Evolutionary conservation across 371 early-diverging fungal genomes (phyloP).

Genomic region (Mortierella sp.): DNA sequence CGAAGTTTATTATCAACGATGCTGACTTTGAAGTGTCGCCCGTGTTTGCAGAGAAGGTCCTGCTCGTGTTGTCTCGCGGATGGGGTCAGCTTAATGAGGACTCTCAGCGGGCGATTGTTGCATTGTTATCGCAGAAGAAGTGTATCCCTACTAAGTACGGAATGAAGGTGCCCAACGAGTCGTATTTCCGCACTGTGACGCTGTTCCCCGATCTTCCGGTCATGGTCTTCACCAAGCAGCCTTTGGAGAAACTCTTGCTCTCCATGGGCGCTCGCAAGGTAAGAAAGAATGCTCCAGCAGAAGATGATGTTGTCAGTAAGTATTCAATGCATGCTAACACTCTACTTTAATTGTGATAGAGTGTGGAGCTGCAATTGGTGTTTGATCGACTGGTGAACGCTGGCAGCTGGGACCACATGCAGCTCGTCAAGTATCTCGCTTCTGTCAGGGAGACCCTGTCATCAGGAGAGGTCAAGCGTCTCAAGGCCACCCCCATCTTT

Average conservation of each 20-base stretch:
- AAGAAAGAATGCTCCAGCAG: not conserved
- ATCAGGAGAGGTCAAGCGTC: constrained; percentile 69
- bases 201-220: constrained; percentile 89
- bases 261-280: constrained; percentile 88
- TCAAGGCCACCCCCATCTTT: constrained; percentile 81
- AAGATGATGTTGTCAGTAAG: not conserved
- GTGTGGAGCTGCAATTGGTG: constrained; percentile 89
- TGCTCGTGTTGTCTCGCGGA: constrained; percentile 69
- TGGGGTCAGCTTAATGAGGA: constrained; percentile 60
- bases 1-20: constrained; percentile 63
- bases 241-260: constrained; percentile 72
- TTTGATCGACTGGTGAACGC: constrained; percentile 86
- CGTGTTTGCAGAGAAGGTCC: constrained; percentile 75
- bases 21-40: constrained; percentile 67
- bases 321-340: not conserved
- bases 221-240: constrained; percentile 66
- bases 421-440: constrained; percentile 86
- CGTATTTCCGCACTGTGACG: constrained; percentile 86
- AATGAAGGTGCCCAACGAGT: constrained; percentile 74
- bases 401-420: constrained; percentile 90
- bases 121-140: constrained; percentile 60
- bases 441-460: constrained; percentile 77
- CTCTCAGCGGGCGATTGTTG: constrained; percentile 64
- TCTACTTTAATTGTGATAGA: constrained; percentile 57
- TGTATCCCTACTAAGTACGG: constrained; percentile 86